Evolutionary conservation across 2,329 filamentous ascomycete genomes (phyloP), one percentile per base, ranked within the genome.

Genomic region (Neofusicoccum umdonicola): DNA sequence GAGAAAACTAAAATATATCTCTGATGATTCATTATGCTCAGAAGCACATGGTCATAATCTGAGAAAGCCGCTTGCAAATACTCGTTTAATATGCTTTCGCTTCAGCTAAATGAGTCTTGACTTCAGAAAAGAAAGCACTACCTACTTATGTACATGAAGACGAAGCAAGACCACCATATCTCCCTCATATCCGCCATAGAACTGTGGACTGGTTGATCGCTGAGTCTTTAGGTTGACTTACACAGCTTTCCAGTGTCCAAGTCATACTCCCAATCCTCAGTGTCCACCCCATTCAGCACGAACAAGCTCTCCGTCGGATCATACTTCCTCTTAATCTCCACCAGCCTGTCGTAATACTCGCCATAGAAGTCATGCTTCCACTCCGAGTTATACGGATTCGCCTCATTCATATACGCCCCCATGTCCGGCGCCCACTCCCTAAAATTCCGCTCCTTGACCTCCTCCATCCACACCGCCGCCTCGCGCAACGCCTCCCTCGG

Each of bases 241-340:
- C 69, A 73, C 17, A 71, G 65, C 61, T 64, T 69, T 1, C 69
- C 70, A 54, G 56, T 67, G 39, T 70, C 65, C 44, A 72, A 50
- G 54, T 71, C 64, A 47, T 72, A 73, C 34, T 69, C 56, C 69
- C 69, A 73, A 2, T 15, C 37, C 45, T 73, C 68, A 39, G 65
- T 71, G 1, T 68, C 71, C 4, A 71, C 68, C 2, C 70, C 68
- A 6, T 66, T 62, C n/a, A 70, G n/a, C 19, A 71, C 69, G 19
- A 65, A 72, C 57, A 72, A 63, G 31, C 67, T 71, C 15, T 67
- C 66, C 9, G 50, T 62, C 7, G 65, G 68, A 63, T 70, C 66
- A 17, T 65, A 67, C 60, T 65, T 67, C 13, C 50, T 35, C 66
- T 69, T 70, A 4, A 66, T 44, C 17, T 48, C 63, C 19, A 41